Base-by-base conservation (phyloP, 768 basidiomycete species). In the Boletus pseudo-olivaceus region DNA sequence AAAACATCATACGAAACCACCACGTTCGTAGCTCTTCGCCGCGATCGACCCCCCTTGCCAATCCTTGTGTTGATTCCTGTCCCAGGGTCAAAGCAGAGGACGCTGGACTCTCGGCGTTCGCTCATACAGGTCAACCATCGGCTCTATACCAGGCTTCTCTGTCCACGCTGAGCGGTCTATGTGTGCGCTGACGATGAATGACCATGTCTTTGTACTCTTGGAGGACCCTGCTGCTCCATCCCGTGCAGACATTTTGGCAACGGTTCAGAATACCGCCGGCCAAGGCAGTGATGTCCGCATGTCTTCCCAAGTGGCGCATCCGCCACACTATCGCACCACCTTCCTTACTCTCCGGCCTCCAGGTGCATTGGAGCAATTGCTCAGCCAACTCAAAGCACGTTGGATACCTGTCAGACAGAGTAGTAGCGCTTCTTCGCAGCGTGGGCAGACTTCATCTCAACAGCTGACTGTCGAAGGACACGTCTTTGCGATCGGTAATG, bases 311-410 rank as follows among this genome's bases (percentile, higher is more conserved):
- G 43, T 59, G 40, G 47, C 39, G 52, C 70, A 48, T 37, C 78
- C 76, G 12, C 61, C 76, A 1, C 90, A 92, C 64, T 91, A 82
- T 62, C 82, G 88, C 6, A 84, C 82, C 34, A 90, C 90, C 0
- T 90, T 88, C 69, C 72, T 91, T 27, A 91, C 90, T 14, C 71
- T 92, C 49, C 78, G 76, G 42, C 90, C 90, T 3, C 85, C 88
- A 0, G 82, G 83, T 27, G 85, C 85, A 19, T 73, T 93, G 34
- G 90, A 93, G 62, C 86, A 88, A 63, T 73, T 92, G 17, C 71
- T 93, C 40, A 72, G 78, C 51, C 88, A 91, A 55, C 77, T 90
- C 33, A 83, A 84, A 60, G 87, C 90, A 46, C 79, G 84, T 30
- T 92, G 90, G 90, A 74, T 84, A 26, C 77, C 87, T 15, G 85